These are phyloP conservation scores for Syncephalis plumigaleata DNA, from an alignment of 371 early-diverging fungal species.

Conservation along the genomic window DNA sequence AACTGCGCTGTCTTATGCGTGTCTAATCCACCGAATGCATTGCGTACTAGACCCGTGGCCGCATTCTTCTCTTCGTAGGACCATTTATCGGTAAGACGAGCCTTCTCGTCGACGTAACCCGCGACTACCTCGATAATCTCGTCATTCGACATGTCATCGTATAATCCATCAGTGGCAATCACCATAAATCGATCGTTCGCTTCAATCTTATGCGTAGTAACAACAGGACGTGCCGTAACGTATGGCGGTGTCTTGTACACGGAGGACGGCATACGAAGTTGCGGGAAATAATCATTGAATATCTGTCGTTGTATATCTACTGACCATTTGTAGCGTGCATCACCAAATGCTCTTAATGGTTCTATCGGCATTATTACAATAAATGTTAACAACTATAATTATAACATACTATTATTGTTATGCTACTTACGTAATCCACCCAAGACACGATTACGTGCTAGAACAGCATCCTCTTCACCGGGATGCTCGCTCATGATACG, in stretches of 20 bases:
- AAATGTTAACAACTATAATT: background rate
- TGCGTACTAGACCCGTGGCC: constrained; percentile 71
- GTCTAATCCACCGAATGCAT: constrained; percentile 44
- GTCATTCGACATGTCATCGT: constrained; percentile 65
- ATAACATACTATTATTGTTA: background rate
- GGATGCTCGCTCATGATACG: constrained; percentile 60
- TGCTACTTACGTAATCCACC: constrained; percentile 46
- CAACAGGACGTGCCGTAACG: constrained; percentile 76
- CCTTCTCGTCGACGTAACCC: constrained; percentile 19
- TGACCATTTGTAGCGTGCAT: constrained; percentile 66
- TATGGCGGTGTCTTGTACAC: constrained; percentile 81
- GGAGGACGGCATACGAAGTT: constrained; percentile 37
- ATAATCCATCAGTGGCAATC: constrained; percentile 87
- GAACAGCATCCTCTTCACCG: constrained; percentile 42
- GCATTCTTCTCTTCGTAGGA: constrained; percentile 44
- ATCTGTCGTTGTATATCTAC: constrained; percentile 38
- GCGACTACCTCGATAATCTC: constrained; percentile 44
- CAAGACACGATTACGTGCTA: constrained; percentile 43
- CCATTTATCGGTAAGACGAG: constrained; percentile 9
- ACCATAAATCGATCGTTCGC: constrained; percentile 65
- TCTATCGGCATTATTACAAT: constrained; percentile 6
- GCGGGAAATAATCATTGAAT: constrained; percentile 36
- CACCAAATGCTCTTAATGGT: constrained; percentile 43
- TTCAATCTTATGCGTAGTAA: constrained; percentile 41
- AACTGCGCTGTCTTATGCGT: constrained; percentile 12